Evolutionary conservation across 805 yeast species (phyloP).

Genomic region (Kazachstania africana): DNA sequence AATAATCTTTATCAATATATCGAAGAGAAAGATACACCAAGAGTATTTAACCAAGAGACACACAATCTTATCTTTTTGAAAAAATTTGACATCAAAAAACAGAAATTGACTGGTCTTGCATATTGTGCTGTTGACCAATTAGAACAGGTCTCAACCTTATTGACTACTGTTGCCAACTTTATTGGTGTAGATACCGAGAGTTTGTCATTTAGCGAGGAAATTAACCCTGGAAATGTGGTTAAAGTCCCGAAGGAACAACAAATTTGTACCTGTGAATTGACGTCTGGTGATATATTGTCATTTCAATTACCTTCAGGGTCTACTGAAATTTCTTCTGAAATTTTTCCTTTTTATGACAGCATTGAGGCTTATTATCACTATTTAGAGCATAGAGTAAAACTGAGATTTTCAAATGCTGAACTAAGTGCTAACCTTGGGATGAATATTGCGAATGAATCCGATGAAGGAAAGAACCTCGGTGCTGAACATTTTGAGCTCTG

Average conservation of each 20-base stretch:
- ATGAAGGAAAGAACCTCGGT: no score
- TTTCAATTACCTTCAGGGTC: constrained; percentile 12
- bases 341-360: constrained; percentile 26
- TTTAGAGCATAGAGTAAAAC: constrained; percentile 48
- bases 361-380: constrained; percentile 41
- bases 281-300: constrained; percentile 55
- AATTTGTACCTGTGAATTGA: constrained; percentile 47
- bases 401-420: constrained; percentile 32
- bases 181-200: neutral
- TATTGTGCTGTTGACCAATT: constrained; percentile 43
- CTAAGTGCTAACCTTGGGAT: neutral
- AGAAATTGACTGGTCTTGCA: constrained; percentile 52
- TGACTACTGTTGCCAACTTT: neutral
- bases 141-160: constrained; percentile 28
- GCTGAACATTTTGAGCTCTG: constrained; percentile 63
- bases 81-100: constrained; percentile 46
- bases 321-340: neutral
- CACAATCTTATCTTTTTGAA: constrained; percentile 40
- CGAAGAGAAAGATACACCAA: constrained; percentile 6
- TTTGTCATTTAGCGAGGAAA: constrained; percentile 43
- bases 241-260: constrained; percentile 25
- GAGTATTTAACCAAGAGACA: constrained; percentile 6
- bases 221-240: constrained; percentile 43
- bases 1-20: constrained; percentile 4
- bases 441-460: constrained; percentile 1